Evolutionary conservation across 1,284 basidiomycete species (phyloP), one percentile per base, ranked within the genome.

Genomic region (Boletus calvinii): DNA sequence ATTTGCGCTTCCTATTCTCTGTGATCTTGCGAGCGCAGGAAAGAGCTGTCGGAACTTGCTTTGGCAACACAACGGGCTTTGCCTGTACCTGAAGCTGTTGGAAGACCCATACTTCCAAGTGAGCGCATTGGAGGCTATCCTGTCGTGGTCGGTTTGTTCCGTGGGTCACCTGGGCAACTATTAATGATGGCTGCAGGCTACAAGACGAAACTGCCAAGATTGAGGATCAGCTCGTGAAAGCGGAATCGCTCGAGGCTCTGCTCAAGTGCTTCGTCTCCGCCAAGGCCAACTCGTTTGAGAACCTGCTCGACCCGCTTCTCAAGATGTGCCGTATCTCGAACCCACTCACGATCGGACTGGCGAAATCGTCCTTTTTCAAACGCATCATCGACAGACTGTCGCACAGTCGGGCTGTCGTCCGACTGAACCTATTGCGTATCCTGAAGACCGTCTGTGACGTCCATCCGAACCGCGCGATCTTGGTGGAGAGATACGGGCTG

Each of bases 51-150:
- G 94, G 31, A 87, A 85, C 37, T 65, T 94, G 47, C 72, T 97
- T 46, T 94, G 93, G 93, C 90, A 94, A 65, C 85, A 94, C 60
- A 84, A 92, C 60, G 92, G 92, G 30, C 72, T 96, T 40, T 66
- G 70, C 44, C 75, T 98, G 74, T 99, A 98, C 66, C 74, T 97
- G 55, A 81, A 84, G 57, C 77, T 99, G 30, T 75, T 98, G 40
- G 83, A 87, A 36, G 95, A 99, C 65, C 90, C 93, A 0, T 98
- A 97, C 74, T 99, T 98, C 84, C 92, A 95, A 67, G 90, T 95
- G 56, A 92, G 88, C 62, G 92, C 95, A 11, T 72, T 98, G 50
- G 96, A 99, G 67, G 86, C 94, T 6, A 84, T 98, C 31, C 72
- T 94, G 8, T 88, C 91, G 4, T 98, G 96, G 96, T 91, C 56